Conservation (phyloP, 106 monocot genomes). For the Allium sativum region DNA sequence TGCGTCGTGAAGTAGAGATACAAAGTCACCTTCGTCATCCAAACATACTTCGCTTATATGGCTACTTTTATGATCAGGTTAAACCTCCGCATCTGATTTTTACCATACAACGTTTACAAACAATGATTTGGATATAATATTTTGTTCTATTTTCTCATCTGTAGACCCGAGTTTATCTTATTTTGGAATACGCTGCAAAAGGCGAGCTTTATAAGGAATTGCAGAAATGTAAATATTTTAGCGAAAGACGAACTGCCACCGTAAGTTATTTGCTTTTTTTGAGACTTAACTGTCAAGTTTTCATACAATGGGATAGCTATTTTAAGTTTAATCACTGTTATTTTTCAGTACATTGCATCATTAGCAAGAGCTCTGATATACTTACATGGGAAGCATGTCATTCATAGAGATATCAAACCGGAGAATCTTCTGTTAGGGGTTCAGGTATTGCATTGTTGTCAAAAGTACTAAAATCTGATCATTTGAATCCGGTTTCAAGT, state of each 20-base stretch:
- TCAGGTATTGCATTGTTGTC: conserved; percentile 16
- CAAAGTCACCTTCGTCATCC: conserved; percentile 91
- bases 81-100: neutral
- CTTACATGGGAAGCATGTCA: conserved; percentile 96
- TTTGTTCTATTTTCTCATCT: conserved; percentile 1
- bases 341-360: conserved; percentile 50
- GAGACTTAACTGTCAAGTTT: too few relatives aligned
- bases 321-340: too few relatives aligned
- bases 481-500: too few relatives aligned
- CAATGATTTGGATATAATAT: neutral
- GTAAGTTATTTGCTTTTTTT: conserved; percentile 30
- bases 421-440: conserved; percentile 87
- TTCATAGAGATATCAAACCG: conserved; percentile 97
- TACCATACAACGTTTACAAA: neutral
- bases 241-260: conserved; percentile 86
- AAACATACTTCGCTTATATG: conserved; percentile 92
- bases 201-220: conserved; percentile 98
- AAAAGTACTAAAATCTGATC: too few relatives aligned
- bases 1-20: conserved; percentile 93
- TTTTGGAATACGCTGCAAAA: conserved; percentile 90
- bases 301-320: too few relatives aligned
- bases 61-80: conserved; percentile 99
- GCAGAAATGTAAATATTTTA: conserved; percentile 88
- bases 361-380: conserved; percentile 83
- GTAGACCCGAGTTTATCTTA: conserved; percentile 90